phyloP scores from a whole-genome alignment of 306 rosid genomes.

The Dryas alaskensis region DNA sequence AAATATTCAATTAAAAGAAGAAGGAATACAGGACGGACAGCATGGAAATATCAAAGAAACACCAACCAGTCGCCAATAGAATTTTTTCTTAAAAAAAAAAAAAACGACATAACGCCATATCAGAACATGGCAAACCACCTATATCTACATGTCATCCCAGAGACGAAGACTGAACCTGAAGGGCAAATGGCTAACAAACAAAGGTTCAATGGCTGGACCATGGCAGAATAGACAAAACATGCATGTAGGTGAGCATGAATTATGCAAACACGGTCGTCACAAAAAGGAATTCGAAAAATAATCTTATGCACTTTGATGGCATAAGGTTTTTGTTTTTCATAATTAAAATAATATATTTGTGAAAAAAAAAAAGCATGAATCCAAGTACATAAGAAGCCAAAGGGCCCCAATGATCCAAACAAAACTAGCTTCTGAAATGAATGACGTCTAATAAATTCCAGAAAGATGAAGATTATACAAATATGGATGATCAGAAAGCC shows the following conservation, averaged over 20 bases:
- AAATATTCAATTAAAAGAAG: slow-evolving; percentile 9
- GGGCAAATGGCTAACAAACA: neutral
- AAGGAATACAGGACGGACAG: slow-evolving; percentile 13
- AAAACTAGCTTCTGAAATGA: too few relatives aligned
- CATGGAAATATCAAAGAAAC: neutral
- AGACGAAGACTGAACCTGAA: neutral
- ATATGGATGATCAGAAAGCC: neutral
- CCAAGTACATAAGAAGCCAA: too few relatives aligned
- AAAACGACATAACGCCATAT: neutral
- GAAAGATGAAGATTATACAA: neutral
- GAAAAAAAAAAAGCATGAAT: neutral
- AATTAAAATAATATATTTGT: neutral
- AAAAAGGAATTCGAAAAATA: neutral
- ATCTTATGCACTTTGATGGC: neutral
- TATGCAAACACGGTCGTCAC: neutral
- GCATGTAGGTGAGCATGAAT: neutral
- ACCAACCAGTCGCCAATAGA: neutral
- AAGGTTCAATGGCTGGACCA: neutral
- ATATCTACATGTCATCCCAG: slow-evolving; percentile 6
- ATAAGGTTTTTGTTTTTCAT: neutral
- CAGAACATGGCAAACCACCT: neutral
- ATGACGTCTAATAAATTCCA: neutral
- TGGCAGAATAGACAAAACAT: neutral
- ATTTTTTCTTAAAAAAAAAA: neutral
- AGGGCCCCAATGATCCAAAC: too few relatives aligned